A percentile compares a stretch with the other conserved stretches of the same genome.
Conservation (phyloP, 805 yeast genomes). For the Ogataea nitratoaversa region DNA sequence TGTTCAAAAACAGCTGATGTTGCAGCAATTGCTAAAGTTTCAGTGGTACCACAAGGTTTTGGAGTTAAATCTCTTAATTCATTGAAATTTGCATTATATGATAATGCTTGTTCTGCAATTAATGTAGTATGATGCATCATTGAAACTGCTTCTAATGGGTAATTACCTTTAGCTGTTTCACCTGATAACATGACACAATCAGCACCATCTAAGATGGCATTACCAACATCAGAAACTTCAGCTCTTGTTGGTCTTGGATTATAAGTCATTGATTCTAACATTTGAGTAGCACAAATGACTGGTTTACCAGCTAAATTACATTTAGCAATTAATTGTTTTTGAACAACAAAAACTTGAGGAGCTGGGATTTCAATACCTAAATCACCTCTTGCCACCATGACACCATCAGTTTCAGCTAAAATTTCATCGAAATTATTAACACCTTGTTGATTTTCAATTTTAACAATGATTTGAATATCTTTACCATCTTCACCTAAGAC, state of each 20-base stretch:
- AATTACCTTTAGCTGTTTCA: slow-evolving; percentile 99
- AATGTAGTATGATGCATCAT: slow-evolving; percentile 98
- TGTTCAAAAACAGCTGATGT: slow-evolving; percentile 96
- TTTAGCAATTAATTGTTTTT: slow-evolving; percentile 98
- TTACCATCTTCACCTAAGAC: slow-evolving; percentile 97
- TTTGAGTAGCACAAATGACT: slow-evolving; percentile 98
- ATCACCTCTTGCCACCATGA: slow-evolving; percentile 99
- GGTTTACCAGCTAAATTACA: slow-evolving; percentile 99
- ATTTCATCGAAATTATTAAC: slow-evolving; percentile 99
- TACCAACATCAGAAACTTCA: slow-evolving; percentile 98
- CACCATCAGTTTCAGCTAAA: slow-evolving; percentile 93
- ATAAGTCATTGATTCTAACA: slow-evolving; percentile 99
- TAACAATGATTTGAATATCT: slow-evolving; percentile 92
- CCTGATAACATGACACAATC: slow-evolving; percentile 99
- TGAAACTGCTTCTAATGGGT: slow-evolving; percentile 95
- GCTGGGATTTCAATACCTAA: slow-evolving; percentile 99
- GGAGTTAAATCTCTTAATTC: slow-evolving; percentile 83
- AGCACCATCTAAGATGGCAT: slow-evolving; percentile 98
- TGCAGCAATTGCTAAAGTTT: slow-evolving; percentile 96
- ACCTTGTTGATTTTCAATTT: slow-evolving; percentile 99
- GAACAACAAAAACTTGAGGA: slow-evolving; percentile 96
- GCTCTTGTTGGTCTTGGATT: slow-evolving; percentile 99
- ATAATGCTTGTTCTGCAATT: slow-evolving; percentile 94
- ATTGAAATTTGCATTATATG: slow-evolving; percentile 76
- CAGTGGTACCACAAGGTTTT: slow-evolving; percentile 89